Evolutionary conservation across 2,329 filamentous ascomycete genomes (phyloP), one percentile per base, ranked within the genome.

Genomic region (Metarhizium brunneum): DNA sequence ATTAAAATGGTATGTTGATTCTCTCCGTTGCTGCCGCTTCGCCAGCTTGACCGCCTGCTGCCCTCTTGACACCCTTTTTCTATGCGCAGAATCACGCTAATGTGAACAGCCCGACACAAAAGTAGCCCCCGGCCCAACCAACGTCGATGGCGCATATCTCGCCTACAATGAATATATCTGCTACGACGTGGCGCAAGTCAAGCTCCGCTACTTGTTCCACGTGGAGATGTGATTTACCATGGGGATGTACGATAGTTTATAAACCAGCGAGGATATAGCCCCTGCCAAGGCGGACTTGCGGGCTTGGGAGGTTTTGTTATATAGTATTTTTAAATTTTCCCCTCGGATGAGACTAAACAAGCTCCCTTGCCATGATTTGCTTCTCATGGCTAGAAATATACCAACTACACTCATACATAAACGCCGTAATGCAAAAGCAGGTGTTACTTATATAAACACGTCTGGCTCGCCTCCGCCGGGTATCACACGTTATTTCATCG

Each of bases 151-250:
- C 11, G 76, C 81, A 0, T 70, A 66, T 32, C 73, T 90, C 25
- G 67, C 71, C 52, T 90, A 90, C 71, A 90, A 90, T 65, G 87
- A 90, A 71, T 90, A 84, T 67, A 88, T 90, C 58, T 78, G 77
- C 53, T 90, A 90, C 63, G 79, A 90, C 60, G 73, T 87, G 3
- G 75, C 83, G 0, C 87, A 90, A 66, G 78, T 90, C 38, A 83
- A 84, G 47, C 74, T 90, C 5, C 79, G 86, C 5, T 90, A 90
- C 63, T 73, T 90, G 4, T 79, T 90, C 64, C 78, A 82, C 6
- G 81, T 88, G 50, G 77, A 76, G 64, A 78, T 82, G 71, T 55
- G 20, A 40, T 16, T 35, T 45, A 16, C 35, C 32, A 35, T 35
- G 32, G 10, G 32, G 32, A 25, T 25, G 25, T 25, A 25, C 25